Conservation (phyloP, 306 rosid genomes). For the Casuarina equisetifolia region DNA sequence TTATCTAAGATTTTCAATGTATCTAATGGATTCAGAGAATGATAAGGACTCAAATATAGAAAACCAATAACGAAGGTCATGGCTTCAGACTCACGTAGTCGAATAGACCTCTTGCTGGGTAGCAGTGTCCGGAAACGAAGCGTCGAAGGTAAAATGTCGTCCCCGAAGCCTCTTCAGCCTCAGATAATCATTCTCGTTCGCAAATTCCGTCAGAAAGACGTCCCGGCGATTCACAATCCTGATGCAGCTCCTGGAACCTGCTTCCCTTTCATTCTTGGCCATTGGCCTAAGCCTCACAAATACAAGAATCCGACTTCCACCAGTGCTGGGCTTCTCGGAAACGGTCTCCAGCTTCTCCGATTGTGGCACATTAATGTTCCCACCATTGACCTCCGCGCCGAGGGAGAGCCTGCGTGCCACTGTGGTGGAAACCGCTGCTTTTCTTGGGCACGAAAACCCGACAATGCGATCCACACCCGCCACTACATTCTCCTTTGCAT, state of each 20-base stretch:
- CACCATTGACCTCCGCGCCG: conserved; percentile 22
- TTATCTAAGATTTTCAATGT: not conserved
- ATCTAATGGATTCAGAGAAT: not conserved
- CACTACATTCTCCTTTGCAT: conserved; percentile 57
- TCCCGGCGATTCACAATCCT: conserved; percentile 71
- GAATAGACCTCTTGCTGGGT: conserved; percentile 81
- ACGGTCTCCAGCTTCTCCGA: conserved; percentile 30
- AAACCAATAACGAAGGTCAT: conserved; percentile 3
- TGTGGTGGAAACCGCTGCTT: conserved; percentile 21
- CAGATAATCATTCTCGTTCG: conserved; percentile 71
- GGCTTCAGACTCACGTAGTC: conserved; percentile 63
- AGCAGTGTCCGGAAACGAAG: conserved; percentile 69
- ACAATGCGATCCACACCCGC: conserved; percentile 54
- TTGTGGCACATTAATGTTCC: conserved; percentile 31
- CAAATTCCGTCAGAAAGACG: conserved; percentile 78
- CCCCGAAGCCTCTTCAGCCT: conserved; percentile 87
- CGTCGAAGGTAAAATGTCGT: conserved; percentile 75
- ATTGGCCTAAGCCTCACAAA: conserved; percentile 91
- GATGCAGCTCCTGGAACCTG: conserved; percentile 72
- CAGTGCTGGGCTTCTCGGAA: conserved; percentile 32
- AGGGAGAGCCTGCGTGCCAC: conserved; percentile 71
- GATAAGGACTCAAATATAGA: not conserved
- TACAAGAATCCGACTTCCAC: conserved; percentile 66
- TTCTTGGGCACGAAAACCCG: conserved; percentile 63
- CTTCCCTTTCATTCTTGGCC: conserved; percentile 81